A percentile compares a stretch with the other conserved stretches of the same genome.
Conservation (phyloP, 192 early-diverging fungal genomes). For the Coemansia asiatica region DNA sequence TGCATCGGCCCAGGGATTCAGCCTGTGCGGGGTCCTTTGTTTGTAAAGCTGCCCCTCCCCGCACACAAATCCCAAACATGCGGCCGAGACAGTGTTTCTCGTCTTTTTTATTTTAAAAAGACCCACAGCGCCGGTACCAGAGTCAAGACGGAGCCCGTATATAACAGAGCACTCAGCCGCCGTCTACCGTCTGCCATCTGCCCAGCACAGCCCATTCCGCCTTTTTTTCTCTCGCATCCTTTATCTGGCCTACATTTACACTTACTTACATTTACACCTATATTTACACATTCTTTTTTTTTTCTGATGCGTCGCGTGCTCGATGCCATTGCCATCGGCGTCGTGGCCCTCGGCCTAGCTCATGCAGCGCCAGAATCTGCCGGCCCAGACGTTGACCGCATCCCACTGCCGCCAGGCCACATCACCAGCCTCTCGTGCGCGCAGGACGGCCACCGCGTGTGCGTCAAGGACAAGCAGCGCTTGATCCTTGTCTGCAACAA, state of each 20-base stretch:
- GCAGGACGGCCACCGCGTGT: conserved; percentile 5
- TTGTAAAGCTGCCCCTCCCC: not conserved
- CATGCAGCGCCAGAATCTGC: not conserved
- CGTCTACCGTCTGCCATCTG: too few relatives aligned
- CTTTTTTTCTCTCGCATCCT: too few relatives aligned
- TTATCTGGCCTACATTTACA: too few relatives aligned
- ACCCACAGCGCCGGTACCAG: not conserved
- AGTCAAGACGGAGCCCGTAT: too few relatives aligned
- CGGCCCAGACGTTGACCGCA: not conserved
- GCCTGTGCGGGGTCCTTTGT: not conserved
- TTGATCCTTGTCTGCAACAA: conserved; percentile 8
- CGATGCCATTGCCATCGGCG: conserved; percentile 1
- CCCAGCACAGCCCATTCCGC: too few relatives aligned
- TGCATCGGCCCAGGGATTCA: too few relatives aligned
- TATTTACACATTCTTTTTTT: not conserved
- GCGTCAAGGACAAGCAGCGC: not conserved
- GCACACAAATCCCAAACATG: not conserved
- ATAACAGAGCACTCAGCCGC: too few relatives aligned
- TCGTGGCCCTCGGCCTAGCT: conserved; percentile 4
- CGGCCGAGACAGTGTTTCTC: not conserved
- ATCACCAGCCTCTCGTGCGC: not conserved
- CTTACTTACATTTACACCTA: not conserved
- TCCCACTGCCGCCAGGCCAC: not conserved
- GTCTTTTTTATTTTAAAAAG: not conserved
- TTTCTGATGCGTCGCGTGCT: not conserved